Conservation (phyloP, 2,329 filamentous ascomycete species). For the Emergomyces pasteurianus region DNA sequence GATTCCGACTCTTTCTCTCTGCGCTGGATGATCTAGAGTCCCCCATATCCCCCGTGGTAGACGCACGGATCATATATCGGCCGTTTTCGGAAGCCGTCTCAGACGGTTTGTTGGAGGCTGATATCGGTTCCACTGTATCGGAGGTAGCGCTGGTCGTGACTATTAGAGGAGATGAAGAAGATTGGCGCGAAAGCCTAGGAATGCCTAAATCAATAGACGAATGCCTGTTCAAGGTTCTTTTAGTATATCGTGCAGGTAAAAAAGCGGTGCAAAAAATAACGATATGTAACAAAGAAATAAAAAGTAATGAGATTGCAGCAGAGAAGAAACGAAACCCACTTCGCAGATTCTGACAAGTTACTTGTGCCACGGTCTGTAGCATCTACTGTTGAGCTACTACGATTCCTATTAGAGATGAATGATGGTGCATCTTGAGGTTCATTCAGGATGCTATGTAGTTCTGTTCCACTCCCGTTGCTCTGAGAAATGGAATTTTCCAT, state of each 20-base stretch:
- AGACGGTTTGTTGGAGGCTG: background rate
- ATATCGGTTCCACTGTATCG: background rate
- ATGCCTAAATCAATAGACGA: background rate
- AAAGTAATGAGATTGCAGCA: background rate
- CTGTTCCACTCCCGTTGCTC: slow-evolving; percentile 12
- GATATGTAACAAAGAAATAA: background rate
- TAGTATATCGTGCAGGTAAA: background rate
- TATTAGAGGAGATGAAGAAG: background rate
- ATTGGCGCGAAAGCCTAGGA: background rate
- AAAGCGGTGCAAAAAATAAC: background rate
- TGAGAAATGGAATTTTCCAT: slow-evolving; percentile 7
- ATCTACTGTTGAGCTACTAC: background rate
- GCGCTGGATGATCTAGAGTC: background rate
- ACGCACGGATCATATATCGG: background rate
- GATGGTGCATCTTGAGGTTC: background rate
- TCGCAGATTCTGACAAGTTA: slow-evolving; percentile 30
- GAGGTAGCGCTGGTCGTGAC: background rate
- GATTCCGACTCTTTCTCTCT: slow-evolving; percentile 33
- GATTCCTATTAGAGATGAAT: background rate
- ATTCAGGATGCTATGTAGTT: background rate
- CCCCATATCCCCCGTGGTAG: slow-evolving; percentile 3
- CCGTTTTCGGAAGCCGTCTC: background rate
- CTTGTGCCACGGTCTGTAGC: background rate
- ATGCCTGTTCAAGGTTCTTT: background rate
- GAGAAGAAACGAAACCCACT: slow-evolving; percentile 20